Evolutionary conservation across 768 basidiomycete species (phyloP).

Genomic region (Mycena capillaripes): DNA sequence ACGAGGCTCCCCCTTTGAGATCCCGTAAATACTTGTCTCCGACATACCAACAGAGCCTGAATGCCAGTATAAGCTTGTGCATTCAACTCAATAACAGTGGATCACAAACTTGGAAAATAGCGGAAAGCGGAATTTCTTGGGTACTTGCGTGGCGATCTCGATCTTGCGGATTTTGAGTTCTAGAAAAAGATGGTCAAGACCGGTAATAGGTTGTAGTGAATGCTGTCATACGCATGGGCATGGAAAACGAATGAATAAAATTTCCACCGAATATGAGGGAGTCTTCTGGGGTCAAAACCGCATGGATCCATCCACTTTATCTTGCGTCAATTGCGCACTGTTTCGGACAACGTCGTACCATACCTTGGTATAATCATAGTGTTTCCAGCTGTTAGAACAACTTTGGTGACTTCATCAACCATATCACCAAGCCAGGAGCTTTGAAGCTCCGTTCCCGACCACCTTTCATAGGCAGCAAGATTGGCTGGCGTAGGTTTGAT

Average conservation of each 20-base stretch:
- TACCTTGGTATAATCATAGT: constrained; percentile 90
- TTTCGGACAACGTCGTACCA: not conserved
- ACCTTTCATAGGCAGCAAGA: constrained; percentile 90
- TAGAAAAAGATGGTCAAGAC: constrained; percentile 47
- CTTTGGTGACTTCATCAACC: constrained; percentile 92
- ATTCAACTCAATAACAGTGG: constrained; percentile 27
- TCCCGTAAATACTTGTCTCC: constrained; percentile 86
- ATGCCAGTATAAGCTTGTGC: constrained; percentile 23
- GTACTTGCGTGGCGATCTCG: constrained; percentile 92
- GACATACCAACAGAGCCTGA: constrained; percentile 91
- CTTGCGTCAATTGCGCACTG: not conserved
- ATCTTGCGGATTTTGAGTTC: constrained; percentile 92
- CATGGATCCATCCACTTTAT: constrained; percentile 92
- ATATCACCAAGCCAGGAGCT: constrained; percentile 94
- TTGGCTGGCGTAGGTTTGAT: constrained; percentile 91
- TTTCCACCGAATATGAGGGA: constrained; percentile 98
- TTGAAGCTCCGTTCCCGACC: constrained; percentile 95
- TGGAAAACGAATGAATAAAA: constrained; percentile 94
- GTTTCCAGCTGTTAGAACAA: constrained; percentile 81
- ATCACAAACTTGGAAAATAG: constrained; percentile 77
- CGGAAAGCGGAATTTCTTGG: constrained; percentile 92
- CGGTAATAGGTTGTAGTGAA: constrained; percentile 12
- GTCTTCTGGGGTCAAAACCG: constrained; percentile 95
- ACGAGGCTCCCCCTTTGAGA: constrained; percentile 60
- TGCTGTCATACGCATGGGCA: constrained; percentile 78